Evolutionary conservation across 1,284 basidiomycete genomes (phyloP), one percentile per base, ranked within the genome.

Genomic region (Marasmius tenuissimus): DNA sequence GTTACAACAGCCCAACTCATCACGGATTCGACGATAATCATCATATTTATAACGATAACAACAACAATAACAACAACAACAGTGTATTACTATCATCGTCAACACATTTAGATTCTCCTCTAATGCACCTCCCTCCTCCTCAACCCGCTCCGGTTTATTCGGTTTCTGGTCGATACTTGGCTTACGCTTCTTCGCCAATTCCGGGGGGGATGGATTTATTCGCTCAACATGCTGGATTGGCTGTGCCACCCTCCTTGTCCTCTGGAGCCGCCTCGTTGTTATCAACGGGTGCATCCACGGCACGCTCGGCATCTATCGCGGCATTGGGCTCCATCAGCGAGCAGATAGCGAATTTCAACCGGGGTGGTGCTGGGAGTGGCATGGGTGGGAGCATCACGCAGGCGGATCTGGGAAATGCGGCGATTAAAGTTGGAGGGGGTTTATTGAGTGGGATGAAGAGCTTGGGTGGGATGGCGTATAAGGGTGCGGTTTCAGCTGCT

Each of bases 381-480:
- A 60, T 61, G 14, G 56, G 59, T 50, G 60, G 63, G 22, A 54
- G 59, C 16, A 51, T 63, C 48, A 68, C 76, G 2, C 79, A 80
- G 59, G 75, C 79, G 0, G 85, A 87, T 51, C 68, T 88, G 1
- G 81, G 85, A 22, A 79, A 72, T 63, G 80, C 83, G 3, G 87
- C 86, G 5, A 67, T 83, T 58, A 86, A 81, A 66, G 79, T 87
- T 3, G 86, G 87, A 47, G 86, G 85, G 35, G 83, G 78, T 22
- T 80, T 89, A 10, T 71, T 89, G 57, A 85, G 80, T 65, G 85
- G 89, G 38, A 83, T 91, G 82, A 84, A 81, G 69, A 80, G 81
- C 5, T 70, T 90, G 4, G 85, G 89, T 0, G 86, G 87, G n/a
- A 75, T 86, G 67, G 88, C 88, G 0, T 80, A 81, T 51, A 79